Percentiles rank a stretch among this genome's conserved stretches.
These are phyloP conservation scores for Cordyceps tenuipes DNA, from an alignment of 2,329 filamentous ascomycete genomes.

Conservation along the genomic window DNA sequence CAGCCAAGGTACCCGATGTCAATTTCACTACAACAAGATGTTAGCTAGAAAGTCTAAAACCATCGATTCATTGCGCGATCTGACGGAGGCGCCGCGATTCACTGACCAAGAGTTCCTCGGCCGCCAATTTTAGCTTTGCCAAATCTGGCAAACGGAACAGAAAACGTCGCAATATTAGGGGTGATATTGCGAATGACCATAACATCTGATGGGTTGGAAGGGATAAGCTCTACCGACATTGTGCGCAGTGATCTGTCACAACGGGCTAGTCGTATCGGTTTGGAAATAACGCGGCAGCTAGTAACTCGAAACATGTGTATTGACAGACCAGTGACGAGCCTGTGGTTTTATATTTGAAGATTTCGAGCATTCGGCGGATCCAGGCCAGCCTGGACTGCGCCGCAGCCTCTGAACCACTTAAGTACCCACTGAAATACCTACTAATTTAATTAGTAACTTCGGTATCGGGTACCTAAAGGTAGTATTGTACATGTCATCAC, in stretches of 20 bases:
- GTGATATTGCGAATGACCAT: constrained; percentile 87
- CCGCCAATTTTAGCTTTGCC: constrained; percentile 77
- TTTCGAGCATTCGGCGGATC: background rate
- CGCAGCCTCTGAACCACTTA: too few relatives aligned
- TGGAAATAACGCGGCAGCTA: background rate
- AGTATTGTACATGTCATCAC: constrained; percentile 4
- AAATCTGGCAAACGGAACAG: constrained; percentile 75
- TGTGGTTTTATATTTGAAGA: background rate
- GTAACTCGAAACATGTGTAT: background rate
- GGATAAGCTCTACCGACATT: constrained; percentile 59
- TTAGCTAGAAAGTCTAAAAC: background rate
- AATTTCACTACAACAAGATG: constrained; percentile 55
- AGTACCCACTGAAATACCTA: too few relatives aligned
- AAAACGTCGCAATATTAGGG: constrained; percentile 69
- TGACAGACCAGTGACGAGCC: too few relatives aligned
- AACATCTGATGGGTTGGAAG: constrained; percentile 64
- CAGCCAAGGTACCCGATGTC: constrained; percentile 65
- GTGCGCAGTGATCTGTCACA: constrained; percentile 8
- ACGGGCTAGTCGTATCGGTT: background rate
- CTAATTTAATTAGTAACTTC: too few relatives aligned
- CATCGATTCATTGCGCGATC: background rate
- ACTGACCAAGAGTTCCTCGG: constrained; percentile 71
- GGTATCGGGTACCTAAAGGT: background rate
- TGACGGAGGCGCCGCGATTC: background rate
- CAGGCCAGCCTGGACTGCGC: background rate